phyloP scores from a whole-genome alignment of 164 flowering plant species.

The Annona cherimola region DNA sequence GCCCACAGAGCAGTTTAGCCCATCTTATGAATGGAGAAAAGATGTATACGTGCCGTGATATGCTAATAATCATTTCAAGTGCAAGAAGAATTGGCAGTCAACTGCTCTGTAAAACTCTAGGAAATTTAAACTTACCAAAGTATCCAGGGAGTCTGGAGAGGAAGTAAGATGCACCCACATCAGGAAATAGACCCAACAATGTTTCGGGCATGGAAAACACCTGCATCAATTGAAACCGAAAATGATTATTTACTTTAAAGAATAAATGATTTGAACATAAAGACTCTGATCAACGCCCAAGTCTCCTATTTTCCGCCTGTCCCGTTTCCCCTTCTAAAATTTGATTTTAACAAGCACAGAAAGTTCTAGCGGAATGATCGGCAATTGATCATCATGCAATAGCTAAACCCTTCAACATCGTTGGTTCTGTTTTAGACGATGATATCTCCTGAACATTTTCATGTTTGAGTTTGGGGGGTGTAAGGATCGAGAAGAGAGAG shows the following conservation, averaged over 20 bases:
- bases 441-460: background rate
- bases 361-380: too few relatives aligned
- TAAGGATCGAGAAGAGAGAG: too few relatives aligned
- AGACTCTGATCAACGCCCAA: background rate
- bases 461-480: background rate
- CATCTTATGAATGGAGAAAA: too few relatives aligned
- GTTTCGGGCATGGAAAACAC: conserved; percentile 26
- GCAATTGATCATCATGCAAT: background rate
- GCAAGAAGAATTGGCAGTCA: too few relatives aligned
- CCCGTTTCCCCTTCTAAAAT: too few relatives aligned
- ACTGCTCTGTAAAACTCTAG: too few relatives aligned
- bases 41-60: too few relatives aligned
- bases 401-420: background rate
- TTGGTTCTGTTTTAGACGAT: too few relatives aligned
- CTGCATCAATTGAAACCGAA: background rate
- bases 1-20: too few relatives aligned
- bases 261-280: background rate
- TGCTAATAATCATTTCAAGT: too few relatives aligned
- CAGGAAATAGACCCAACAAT: conserved; percentile 18
- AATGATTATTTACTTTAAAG: background rate
- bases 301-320: too few relatives aligned
- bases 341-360: too few relatives aligned
- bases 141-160: conserved; percentile 15
- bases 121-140: background rate
- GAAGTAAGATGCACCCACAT: conserved; percentile 24